These are phyloP conservation scores for Podaxis mareebaensis DNA, from an alignment of 768 basidiomycete species.

Conservation along the genomic window DNA sequence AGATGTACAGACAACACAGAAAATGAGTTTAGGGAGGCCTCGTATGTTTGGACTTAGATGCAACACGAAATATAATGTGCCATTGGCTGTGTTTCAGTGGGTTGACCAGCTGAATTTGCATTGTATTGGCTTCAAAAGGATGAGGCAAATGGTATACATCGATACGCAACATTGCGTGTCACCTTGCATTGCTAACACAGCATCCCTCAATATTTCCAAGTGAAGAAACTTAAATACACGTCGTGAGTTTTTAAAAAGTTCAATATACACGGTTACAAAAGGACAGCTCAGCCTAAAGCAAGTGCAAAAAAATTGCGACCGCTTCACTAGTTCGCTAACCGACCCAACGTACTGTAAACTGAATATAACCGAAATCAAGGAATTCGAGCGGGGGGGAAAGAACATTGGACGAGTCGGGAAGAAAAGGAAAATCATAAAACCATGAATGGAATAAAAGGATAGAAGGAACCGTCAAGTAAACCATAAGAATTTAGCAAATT, in stretches of 20 bases:
- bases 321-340: neutral
- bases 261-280: neutral
- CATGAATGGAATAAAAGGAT: neutral
- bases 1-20: too few species aligned
- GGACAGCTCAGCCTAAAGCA: neutral
- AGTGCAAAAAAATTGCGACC: neutral
- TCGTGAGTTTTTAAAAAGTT: neutral
- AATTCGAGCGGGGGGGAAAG: neutral
- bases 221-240: neutral
- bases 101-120: too few species aligned
- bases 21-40: too few species aligned
- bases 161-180: too few species aligned
- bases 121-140: too few species aligned
- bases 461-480: too few species aligned
- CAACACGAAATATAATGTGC: too few species aligned
- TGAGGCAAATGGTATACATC: too few species aligned
- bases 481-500: neutral
- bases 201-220: too few species aligned
- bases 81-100: too few species aligned
- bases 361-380: neutral
- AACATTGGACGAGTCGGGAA: neutral
- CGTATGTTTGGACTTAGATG: too few species aligned
- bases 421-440: neutral
- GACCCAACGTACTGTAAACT: neutral
- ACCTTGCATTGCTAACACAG: too few species aligned